phyloP scores from a whole-genome alignment of 768 basidiomycete genomes.

The Podaxis sp. region DNA sequence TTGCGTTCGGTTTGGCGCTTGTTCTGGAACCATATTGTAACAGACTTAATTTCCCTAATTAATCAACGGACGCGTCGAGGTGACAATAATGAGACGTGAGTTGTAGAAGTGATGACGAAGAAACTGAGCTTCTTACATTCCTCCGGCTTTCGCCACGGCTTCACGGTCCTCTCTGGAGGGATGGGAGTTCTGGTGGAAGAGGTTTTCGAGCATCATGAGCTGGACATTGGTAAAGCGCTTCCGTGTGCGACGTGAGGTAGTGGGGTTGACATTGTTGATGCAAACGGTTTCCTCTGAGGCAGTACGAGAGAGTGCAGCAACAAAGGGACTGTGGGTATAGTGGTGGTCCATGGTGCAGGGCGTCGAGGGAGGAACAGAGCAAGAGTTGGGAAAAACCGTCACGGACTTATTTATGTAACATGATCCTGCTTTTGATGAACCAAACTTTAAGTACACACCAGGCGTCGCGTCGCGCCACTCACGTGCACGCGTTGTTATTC shows the following conservation, averaged over 20 bases:
- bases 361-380: conserved; percentile 10
- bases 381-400: conserved; percentile 15
- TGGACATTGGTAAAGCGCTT: conserved; percentile 69
- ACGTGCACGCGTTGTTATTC: conserved; percentile 7
- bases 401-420: conserved; percentile 17
- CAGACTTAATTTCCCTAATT: conserved; percentile 61
- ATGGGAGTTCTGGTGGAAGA: conserved; percentile 71
- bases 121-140: conserved; percentile 49
- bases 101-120: neutral
- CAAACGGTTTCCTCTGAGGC: conserved; percentile 38
- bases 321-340: conserved; percentile 5
- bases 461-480: neutral
- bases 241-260: conserved; percentile 53
- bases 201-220: conserved; percentile 69
- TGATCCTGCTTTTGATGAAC: conserved; percentile 9
- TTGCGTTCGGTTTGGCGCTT: conserved; percentile 71
- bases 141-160: conserved; percentile 53
- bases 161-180: conserved; percentile 77
- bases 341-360: conserved; percentile 15
- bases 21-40: conserved; percentile 86
- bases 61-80: conserved; percentile 12
- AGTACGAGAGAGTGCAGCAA: conserved; percentile 44
- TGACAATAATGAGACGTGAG: conserved; percentile 4
- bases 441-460: conserved; percentile 1
- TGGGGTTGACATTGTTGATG: conserved; percentile 26